These are phyloP conservation scores for Torulaspora quercuum DNA, from an alignment of 805 yeast species.

Conservation along the genomic window DNA sequence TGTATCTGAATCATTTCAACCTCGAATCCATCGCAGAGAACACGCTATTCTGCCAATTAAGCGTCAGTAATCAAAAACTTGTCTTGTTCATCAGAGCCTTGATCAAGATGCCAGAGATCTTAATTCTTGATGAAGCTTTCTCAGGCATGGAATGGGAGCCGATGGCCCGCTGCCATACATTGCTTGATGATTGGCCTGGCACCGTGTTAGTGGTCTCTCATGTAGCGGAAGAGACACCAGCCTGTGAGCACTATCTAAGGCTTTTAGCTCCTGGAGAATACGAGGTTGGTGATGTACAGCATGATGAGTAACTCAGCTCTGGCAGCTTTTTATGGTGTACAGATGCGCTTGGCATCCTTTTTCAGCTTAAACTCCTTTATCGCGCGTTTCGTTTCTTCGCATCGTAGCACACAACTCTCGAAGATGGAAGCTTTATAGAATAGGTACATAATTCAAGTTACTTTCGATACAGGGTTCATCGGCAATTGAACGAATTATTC, in stretches of 20 bases:
- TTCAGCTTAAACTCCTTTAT: conserved; percentile 3
- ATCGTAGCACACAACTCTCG: no score
- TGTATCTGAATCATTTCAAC: conserved; percentile 47
- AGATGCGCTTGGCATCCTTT: conserved; percentile 2
- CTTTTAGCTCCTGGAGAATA: conserved; percentile 39
- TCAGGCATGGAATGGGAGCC: conserved; percentile 78
- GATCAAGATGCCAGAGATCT: conserved; percentile 68
- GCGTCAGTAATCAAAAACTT: conserved; percentile 73
- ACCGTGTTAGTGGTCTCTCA: conserved; percentile 82
- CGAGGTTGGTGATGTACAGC: conserved; percentile 27
- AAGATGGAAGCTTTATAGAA: neutral
- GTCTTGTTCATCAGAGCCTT: conserved; percentile 73
- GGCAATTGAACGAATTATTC: no score
- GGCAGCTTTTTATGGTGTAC: conserved; percentile 2
- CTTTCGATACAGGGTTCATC: no score
- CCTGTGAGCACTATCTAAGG: conserved; percentile 49
- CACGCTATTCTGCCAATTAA: conserved; percentile 48
- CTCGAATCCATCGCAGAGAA: conserved; percentile 40
- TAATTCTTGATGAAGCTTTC: conserved; percentile 88
- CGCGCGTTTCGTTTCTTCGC: conserved; percentile 9
- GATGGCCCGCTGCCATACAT: conserved; percentile 51
- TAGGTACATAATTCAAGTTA: neutral
- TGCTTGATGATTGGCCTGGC: conserved; percentile 55
- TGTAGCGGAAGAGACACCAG: conserved; percentile 69
- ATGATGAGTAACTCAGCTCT: neutral